Evolutionary conservation across 2,329 filamentous ascomycete species (phyloP).

Genomic region (Metarhizium robertsii): DNA sequence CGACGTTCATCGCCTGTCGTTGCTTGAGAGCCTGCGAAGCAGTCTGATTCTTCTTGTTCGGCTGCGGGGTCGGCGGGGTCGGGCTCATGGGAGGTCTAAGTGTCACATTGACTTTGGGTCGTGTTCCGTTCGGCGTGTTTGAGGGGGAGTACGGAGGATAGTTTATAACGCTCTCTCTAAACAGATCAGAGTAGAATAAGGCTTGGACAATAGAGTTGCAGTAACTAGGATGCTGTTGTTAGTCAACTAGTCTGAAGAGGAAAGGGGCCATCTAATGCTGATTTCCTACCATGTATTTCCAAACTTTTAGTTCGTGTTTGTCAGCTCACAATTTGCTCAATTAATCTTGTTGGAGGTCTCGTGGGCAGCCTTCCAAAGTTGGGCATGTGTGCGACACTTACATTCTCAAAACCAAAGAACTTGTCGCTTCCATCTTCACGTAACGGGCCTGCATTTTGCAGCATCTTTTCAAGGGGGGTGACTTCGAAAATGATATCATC

Average conservation of each 20-base stretch:
- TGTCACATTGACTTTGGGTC: constrained; percentile 49
- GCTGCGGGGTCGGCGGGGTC: constrained; percentile 29
- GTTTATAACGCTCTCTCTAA: constrained; percentile 87
- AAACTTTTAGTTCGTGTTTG: constrained; percentile 48
- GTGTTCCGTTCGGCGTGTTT: constrained; percentile 55
- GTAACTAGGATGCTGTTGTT: constrained; percentile 51
- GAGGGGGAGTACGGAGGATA: constrained; percentile 69
- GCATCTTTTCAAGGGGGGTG: constrained; percentile 62
- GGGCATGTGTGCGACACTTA: constrained; percentile 38
- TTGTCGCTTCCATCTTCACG: constrained; percentile 89
- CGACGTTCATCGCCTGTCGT: constrained; percentile 43
- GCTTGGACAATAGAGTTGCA: constrained; percentile 98
- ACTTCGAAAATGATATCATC: constrained; percentile 48
- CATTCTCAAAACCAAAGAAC: constrained; percentile 97
- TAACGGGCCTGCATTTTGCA: constrained; percentile 71
- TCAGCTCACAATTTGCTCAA: background rate
- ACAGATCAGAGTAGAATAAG: constrained; percentile 89
- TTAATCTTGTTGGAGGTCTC: constrained; percentile 24
- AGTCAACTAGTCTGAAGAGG: background rate
- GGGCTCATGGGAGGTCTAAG: constrained; percentile 47
- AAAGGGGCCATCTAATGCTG: background rate
- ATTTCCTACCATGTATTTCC: constrained; percentile 82
- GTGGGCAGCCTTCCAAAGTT: background rate
- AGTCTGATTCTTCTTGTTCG: constrained; percentile 42
- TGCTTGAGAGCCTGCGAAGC: constrained; percentile 48